Base-by-base conservation (phyloP, 2,329 filamentous ascomycete species). In the Aspergillus proliferans region DNA sequence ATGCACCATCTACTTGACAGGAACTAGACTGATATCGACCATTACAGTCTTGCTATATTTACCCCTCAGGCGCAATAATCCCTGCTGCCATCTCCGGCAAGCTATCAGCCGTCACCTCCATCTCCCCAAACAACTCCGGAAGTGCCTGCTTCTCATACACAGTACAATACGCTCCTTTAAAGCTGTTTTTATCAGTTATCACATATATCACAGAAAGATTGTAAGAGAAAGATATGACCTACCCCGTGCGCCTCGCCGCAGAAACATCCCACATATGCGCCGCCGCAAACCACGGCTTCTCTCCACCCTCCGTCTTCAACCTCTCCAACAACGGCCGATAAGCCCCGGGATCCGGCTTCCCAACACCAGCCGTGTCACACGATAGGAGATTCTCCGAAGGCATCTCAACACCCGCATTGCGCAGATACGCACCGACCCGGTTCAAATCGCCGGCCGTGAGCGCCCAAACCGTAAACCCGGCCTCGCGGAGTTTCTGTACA, bases 251-350 rank as follows among this genome's bases (percentile, higher is more conserved):
- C 43, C 68, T 70, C 7, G 79, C 79, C 3, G 77, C 76, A 15
- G 71, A 70, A 1, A 79, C 78, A 66, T 83, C 79, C 80, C 79
- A 82, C 71, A 78, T 76, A 63, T 82, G 80, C 19, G 78, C 79
- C 1, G 80, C 62, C 30, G 62, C 62, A 58, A 64, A 64, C 62
- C 62, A 64, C 30, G 60, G 58, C 34, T 50, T 49, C 41, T 71
- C 71, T 51, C 62, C 52, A 40, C 48, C 55, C 6, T 58, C 51
- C 21, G 48, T 44, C 18, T 46, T 51, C 30, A 64, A 40, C 26
- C 44, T 56, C 21, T 56, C 54, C 42, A 62, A 43, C 24, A 63
- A 47, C 3, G 58, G 59, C 15, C 42, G 46, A 52, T 63, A 64
- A 10, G 61, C 58, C 1, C 36, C 48, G 4, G 56, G 47, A 43